Conservation (phyloP, 1,284 basidiomycete genomes). For the Boletellus deceptivus region DNA sequence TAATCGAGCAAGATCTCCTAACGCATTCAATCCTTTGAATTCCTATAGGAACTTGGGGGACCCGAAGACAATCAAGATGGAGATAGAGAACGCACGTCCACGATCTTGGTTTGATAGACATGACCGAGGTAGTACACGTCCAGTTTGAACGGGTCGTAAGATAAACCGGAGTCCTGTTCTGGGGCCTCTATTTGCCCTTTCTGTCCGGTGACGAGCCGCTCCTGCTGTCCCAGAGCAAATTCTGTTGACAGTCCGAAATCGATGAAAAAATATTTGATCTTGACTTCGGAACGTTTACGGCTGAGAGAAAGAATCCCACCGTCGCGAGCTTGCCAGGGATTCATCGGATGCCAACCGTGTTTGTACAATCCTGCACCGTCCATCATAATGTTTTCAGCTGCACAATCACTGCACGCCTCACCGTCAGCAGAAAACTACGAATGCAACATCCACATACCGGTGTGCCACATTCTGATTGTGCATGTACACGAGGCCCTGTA, state of each 20-base stretch:
- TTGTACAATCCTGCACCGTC: conserved; percentile 23
- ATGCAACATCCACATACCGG: conserved; percentile 4
- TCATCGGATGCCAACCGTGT: conserved; percentile 24
- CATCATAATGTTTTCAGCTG: conserved; percentile 30
- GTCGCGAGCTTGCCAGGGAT: no score
- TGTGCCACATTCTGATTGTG: conserved; percentile 30
- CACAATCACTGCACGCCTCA: conserved; percentile 22
- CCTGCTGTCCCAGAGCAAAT: not conserved
- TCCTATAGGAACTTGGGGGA: not conserved
- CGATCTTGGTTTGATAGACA: conserved; percentile 15
- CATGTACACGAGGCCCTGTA: conserved; percentile 23
- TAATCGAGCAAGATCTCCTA: conserved; percentile 2
- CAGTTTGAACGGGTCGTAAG: conserved; percentile 22
- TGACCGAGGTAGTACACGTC: conserved; percentile 18
- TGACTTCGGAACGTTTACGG: no score
- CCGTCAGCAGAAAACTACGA: no score
- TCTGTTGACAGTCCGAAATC: no score
- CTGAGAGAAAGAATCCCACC: no score
- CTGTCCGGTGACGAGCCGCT: not conserved
- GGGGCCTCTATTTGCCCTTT: conserved; percentile 11
- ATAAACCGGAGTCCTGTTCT: conserved; percentile 7
- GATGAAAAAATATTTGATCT: no score
- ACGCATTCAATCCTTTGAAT: conserved; percentile 4
- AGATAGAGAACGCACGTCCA: conserved; percentile 7
- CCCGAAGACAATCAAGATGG: no score